Evolutionary conservation across 306 rosid species (phyloP).

Genomic region (Glycine tomentella): DNA sequence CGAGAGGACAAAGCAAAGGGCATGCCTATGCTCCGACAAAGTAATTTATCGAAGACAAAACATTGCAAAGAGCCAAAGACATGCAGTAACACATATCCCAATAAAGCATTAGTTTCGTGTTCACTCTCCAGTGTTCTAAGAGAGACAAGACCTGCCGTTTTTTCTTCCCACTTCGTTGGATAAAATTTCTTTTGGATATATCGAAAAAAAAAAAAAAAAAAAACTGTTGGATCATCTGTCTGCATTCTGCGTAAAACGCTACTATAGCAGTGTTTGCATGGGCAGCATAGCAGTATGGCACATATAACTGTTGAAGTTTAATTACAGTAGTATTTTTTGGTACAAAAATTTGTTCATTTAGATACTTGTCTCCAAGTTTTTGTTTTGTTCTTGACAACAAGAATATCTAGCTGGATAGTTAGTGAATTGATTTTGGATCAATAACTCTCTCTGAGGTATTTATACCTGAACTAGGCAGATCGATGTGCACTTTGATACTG

Average conservation of each 20-base stretch:
- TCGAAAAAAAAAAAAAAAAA: too few species aligned
- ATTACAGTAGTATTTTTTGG: neutral
- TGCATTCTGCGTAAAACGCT: neutral
- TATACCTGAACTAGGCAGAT: too few species aligned
- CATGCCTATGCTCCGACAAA: conserved; percentile 38
- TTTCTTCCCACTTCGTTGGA: neutral
- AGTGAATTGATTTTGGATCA: too few species aligned
- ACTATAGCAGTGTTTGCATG: neutral
- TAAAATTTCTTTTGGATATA: neutral
- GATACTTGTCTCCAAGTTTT: neutral
- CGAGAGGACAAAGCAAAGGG: conserved; percentile 14
- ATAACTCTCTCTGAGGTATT: too few species aligned
- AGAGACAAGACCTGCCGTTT: neutral
- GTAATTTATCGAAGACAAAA: neutral
- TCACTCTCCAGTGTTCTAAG: neutral
- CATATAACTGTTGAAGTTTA: too few species aligned
- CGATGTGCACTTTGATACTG: too few species aligned
- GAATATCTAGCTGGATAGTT: too few species aligned
- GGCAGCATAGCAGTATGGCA: too few species aligned
- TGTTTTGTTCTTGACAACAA: too few species aligned
- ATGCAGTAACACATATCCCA: conserved; percentile 2
- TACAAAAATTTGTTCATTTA: neutral
- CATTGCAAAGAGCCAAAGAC: neutral
- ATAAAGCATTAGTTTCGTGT: neutral
- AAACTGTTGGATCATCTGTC: neutral